Base-by-base conservation (phyloP, 2,329 filamentous ascomycete species). In the Monosporascus ibericus region DNA sequence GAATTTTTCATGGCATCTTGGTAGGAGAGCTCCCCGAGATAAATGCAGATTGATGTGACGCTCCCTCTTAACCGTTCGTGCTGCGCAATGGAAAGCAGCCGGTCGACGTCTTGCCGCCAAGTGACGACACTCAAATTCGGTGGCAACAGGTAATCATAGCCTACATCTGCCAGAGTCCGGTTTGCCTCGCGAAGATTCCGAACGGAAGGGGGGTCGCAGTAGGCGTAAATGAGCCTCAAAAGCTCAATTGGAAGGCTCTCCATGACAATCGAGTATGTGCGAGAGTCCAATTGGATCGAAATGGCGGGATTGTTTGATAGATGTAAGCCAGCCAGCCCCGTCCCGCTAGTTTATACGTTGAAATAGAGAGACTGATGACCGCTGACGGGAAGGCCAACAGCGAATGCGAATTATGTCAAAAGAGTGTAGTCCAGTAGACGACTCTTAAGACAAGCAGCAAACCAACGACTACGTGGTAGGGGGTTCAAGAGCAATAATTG, bases 61-160 rank as follows among this genome's bases (percentile, higher is more conserved):
- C 66, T 68, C 44, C 61, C 61, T 48, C 71, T 69, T 34, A 77
- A 70, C 6, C 69, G 71, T 39, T 71, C 67, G 55, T 76, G 68
- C 49, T 63, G 62, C 17, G 76, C 72, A 52, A 80, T 75, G 48
- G 64, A 65, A 52, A 72, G 68, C 20, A 80, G 67, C 17, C 74
- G 69, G 44, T 68, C 64, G 42, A 75, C 68, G 56, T 79, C 76
- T 58, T 75, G 67, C 49, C 71, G 69, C 70, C 74, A 77, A 48
- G 70, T 70, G 46, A 76, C 62, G 18, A 70, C 69, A 24, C 64
- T 67, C 60, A 80, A 77, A 50, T 65, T 57, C 3, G 70, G 58
- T n/a, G 65, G 60, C 25, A 77, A 58, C 52, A 78, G 63, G 52
- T 70, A 74, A 24, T 74, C 70, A 54, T 72, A 72, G 50, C 74